Evolutionary conservation across 192 early-diverging fungal species (phyloP), one percentile per base, ranked within the genome.

Genomic region (Backusella mclennaniae): DNA sequence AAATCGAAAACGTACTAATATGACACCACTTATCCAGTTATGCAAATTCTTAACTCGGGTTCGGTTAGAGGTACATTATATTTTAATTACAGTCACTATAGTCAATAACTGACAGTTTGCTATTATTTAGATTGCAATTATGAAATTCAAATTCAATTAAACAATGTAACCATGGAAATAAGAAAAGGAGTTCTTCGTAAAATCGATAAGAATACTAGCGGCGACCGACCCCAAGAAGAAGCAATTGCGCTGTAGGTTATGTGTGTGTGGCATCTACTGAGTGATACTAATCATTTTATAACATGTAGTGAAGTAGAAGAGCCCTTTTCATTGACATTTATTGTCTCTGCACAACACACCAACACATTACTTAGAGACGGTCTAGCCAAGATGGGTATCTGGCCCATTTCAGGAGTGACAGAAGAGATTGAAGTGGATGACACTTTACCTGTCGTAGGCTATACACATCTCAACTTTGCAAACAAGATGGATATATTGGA

Each of bases 401-500:
- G 70, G 42, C 70, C 68, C 21, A 69, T 41, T 23, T 23, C 35
- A 69, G 9, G 36, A 8, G 11, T 4, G 26, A 21, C 38, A 35
- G 35, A 21, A 23, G 11, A 21, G 6, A 67, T 67, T 0, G 6
- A 69, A 29, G 46, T n/a, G 17, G 26, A 63, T 23, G 11, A 29
- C 1, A 41, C 6, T 39, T 41, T 71, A 8, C 70, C 70, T 17
- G 29, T 49, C 6, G 12, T 39, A 49, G 70, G 70, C 9, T 49
- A 42, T 49, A 49, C 70, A 21, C 42, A 29, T 17, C 39, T 71
- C 5, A 44, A 71, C 2, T 71, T 71, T 71, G 70, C 41, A 29
- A 71, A 71, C 23, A 71, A 71, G 17, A 26, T 71, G 23, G 70
- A 71, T 71, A 19, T 71, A 23, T 71, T 71, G 29, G 70, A 71